phyloP scores from a whole-genome alignment of 257 asterid genomes.

The Haberlea rhodopensis region DNA sequence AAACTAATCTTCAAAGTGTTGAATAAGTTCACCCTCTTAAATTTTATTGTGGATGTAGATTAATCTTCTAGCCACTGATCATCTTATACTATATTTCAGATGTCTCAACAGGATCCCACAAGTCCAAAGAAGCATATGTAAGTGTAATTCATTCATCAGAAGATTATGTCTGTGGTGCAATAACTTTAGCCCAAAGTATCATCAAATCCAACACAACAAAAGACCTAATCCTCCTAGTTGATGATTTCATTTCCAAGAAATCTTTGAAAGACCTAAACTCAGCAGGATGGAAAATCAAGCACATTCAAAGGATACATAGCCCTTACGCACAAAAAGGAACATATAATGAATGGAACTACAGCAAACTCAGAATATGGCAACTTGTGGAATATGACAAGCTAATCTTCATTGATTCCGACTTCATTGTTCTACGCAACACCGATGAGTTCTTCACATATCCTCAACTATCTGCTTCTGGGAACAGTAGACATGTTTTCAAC shows the following conservation, averaged over 20 bases:
- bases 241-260: conserved; percentile 43
- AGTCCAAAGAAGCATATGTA: conserved; percentile 56
- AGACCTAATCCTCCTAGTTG: conserved; percentile 72
- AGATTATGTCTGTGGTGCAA: conserved; percentile 78
- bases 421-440: conserved; percentile 48
- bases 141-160: conserved; percentile 77
- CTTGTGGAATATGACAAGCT: conserved; percentile 61
- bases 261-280: conserved; percentile 43
- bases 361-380: conserved; percentile 81
- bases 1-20: no score
- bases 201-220: conserved; percentile 53
- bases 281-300: conserved; percentile 68
- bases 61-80: not conserved
- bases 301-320: conserved; percentile 51
- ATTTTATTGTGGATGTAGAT: not conserved
- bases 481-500: conserved; percentile 62
- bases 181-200: conserved; percentile 72
- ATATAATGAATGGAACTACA: conserved; percentile 85
- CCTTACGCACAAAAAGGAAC: conserved; percentile 47
- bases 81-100: no score
- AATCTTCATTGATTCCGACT: conserved; percentile 63
- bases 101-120: no score
- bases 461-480: conserved; percentile 66
- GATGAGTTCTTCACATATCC: conserved; percentile 66
- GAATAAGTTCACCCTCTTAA: no score